Evolutionary conservation across 805 yeast species (phyloP).

Genomic region (Wickerhamiella parazyma): DNA sequence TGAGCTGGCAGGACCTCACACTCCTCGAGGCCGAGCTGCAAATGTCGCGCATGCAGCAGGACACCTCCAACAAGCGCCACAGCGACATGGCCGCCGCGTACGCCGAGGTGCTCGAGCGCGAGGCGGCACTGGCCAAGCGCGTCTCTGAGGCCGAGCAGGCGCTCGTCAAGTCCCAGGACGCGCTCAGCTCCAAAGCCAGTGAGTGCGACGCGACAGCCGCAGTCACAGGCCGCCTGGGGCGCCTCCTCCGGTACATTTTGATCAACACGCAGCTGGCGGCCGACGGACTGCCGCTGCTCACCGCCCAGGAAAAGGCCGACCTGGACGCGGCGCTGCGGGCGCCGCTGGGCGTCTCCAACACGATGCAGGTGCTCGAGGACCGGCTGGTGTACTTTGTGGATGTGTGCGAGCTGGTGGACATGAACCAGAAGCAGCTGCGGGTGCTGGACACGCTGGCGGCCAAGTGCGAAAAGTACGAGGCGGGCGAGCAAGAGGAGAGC

Average conservation of each 20-base stretch:
- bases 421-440: constrained; percentile 57
- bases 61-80: background rate
- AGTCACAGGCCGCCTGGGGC: constrained; percentile 50
- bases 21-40: no score
- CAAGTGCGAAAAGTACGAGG: constrained; percentile 54
- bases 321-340: constrained; percentile 40
- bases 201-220: no score
- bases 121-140: background rate
- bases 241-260: constrained; percentile 65
- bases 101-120: background rate
- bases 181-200: no score
- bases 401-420: constrained; percentile 53
- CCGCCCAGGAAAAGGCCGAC: constrained; percentile 49
- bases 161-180: background rate
- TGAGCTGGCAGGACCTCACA: no score
- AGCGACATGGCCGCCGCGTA: background rate
- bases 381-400: constrained; percentile 58
- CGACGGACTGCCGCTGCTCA: constrained; percentile 46
- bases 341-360: background rate
- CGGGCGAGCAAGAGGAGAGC: constrained; percentile 18
- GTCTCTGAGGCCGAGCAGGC: background rate
- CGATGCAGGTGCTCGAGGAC: constrained; percentile 24
- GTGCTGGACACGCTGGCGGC: constrained; percentile 35
- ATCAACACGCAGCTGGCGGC: constrained; percentile 44
- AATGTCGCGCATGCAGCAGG: no score